Conservation (phyloP, 495 filamentous ascomycete genomes). For the Aspergillus nidulans region DNA sequence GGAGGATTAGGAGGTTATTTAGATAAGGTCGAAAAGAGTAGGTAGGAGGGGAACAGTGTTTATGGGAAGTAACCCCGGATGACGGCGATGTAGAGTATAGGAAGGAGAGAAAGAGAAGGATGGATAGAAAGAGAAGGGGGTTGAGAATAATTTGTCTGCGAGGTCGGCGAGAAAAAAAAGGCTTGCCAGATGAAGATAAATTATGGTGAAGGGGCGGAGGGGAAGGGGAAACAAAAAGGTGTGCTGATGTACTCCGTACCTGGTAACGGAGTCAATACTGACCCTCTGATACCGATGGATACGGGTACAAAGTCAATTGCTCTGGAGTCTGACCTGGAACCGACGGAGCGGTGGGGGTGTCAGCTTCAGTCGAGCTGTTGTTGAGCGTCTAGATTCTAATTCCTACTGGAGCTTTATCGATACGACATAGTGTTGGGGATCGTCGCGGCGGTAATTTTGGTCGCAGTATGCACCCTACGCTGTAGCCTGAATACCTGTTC, state of each 20-base stretch:
- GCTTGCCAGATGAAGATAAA: slow-evolving; percentile 7
- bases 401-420: slow-evolving; percentile 10
- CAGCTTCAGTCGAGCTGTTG: not conserved
- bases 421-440: slow-evolving; percentile 19
- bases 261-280: slow-evolving; percentile 1
- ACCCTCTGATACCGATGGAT: slow-evolving; percentile 2
- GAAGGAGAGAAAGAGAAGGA: slow-evolving; percentile 6
- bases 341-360: slow-evolving; percentile 1
- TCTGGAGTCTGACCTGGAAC: not conserved
- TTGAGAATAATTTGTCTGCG: slow-evolving; percentile 11
- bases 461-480: slow-evolving; percentile 27
- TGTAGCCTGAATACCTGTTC: slow-evolving; percentile 24
- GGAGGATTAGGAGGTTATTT: slow-evolving; percentile 8
- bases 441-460: slow-evolving; percentile 17
- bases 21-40: slow-evolving; percentile 9
- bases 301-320: slow-evolving; percentile 6
- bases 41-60: slow-evolving; percentile 10
- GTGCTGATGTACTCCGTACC: not conserved
- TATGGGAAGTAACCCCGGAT: slow-evolving; percentile 23
- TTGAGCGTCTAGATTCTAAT: slow-evolving; percentile 14
- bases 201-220: slow-evolving; percentile 11
- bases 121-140: slow-evolving; percentile 1
- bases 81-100: slow-evolving; percentile 34
- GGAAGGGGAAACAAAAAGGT: slow-evolving; percentile 5
- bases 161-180: slow-evolving; percentile 12